Evolutionary conservation across 345 rosid genomes (phyloP), one percentile per base, ranked within the genome.

Genomic region (Moricandia moricandioides): DNA sequence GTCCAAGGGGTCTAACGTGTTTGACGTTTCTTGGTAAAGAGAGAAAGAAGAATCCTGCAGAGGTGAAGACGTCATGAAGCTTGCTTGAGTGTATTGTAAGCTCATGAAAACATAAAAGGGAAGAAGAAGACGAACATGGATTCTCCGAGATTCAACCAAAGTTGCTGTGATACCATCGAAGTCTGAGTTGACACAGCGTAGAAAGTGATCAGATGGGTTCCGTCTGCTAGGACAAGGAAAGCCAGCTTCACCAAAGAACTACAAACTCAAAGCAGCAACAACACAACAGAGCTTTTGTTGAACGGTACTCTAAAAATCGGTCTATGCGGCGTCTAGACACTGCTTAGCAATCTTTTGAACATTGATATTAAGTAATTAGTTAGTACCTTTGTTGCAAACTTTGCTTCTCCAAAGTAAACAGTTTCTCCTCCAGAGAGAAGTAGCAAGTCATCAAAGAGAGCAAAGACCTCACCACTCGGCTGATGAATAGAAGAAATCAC

Each of bases 381-480:
- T 62, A 37, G 4, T 74, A 86, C 89, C 86, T 73, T 75, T 0
- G 86, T 60, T 24, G 86, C 86, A 43, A 61, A 68, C 55, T 80
- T 72, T 65, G 88, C 82, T 58, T 85, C 92, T 52, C 92, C 97
- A 27, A 85, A 89, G 75, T 86, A 91, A 56, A 91, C 91, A 0
- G 87, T 80, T 80, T 87, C 94, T 11, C 95, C 97, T 27, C 84
- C 75, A 17, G 94, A 87, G 1, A 86, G 86, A 7, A 91, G 80
- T 77, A 84, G 81, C 33, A 91, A 82, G 65, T 89, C 88, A 75
- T 91, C 91, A 70, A 86, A 91, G 58, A 83, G 88, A 0, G 86
- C 84, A 40, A 87, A 91, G 29, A 91, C 92, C 77, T 87, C 92
- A 66, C 94, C 86, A 8, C 97, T 91, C 2, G 97, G 97, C 78